Evolutionary conservation across 2,329 filamentous ascomycete genomes (phyloP), one percentile per base, ranked within the genome.

Genomic region (Aspergillus sojae): DNA sequence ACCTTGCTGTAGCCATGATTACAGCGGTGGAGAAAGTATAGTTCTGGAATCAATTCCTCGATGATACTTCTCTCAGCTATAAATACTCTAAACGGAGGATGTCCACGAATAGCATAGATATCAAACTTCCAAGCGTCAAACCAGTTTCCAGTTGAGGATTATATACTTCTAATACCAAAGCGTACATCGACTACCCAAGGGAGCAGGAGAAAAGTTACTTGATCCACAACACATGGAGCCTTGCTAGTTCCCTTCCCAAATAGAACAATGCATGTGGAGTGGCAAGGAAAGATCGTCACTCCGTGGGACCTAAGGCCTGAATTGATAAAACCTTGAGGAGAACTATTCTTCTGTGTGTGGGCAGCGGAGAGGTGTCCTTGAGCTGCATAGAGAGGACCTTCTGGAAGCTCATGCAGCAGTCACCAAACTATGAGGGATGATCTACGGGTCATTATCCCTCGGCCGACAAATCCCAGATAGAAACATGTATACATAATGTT

Each of bases 1-100:
- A 41, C n/a, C 14, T 52, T 36, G 23, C 55, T 55, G 58, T 54
- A 21, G 56, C 28, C 55, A 58, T 62, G 48, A 12, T 48, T 58
- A 57, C 43, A n/a, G 39, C 39, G 3, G 39, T 23, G 39, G 60
- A 45, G 45, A 26, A 16, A 48, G 12, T 48, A 10, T 12, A 28
- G 11, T 26, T 16, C 45, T 48, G 21, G 23, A 46, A 46, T 12
- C 43, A 46, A 46, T 46, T 12, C 23, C 21, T 21, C 43, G 21
- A 11, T 26, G 21, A 46, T 21, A 21, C n/a, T 46, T 23, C 21
- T 7, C 21, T 46, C 21, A 21, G 23, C 21, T 26, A 19, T 23
- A 48, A 28, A 26, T 23, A 28, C 21, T 26, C 28, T 6, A 23
- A 48, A 7, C 23, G 3, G n/a, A 48, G 23, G 16, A 48, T 23